These are phyloP conservation scores for Rheum nobile DNA, from an alignment of 148 eudicot species.

Conservation along the genomic window DNA sequence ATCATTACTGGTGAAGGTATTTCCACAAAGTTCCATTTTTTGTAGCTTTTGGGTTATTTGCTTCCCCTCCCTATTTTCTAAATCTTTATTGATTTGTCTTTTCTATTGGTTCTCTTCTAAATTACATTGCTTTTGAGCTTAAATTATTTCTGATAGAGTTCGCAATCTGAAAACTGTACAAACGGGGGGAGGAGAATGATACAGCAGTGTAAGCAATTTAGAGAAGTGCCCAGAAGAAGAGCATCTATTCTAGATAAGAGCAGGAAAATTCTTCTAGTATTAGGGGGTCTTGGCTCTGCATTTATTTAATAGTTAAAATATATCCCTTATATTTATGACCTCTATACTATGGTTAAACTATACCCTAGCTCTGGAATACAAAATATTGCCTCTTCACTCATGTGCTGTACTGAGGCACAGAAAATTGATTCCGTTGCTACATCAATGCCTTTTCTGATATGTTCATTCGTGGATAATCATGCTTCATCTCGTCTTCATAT, in stretches of 20 bases:
- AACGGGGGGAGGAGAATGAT: neutral
- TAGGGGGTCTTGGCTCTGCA: neutral
- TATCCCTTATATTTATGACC: too few species aligned
- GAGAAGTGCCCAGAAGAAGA: too few species aligned
- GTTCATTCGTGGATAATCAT: neutral
- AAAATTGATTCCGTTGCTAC: neutral
- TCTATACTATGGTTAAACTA: neutral
- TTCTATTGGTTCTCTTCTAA: neutral
- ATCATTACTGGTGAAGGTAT: constrained; percentile 60
- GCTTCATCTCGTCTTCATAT: neutral
- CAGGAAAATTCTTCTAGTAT: too few species aligned
- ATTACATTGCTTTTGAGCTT: neutral
- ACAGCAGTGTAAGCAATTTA: neutral
- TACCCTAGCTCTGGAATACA: neutral
- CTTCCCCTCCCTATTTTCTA: neutral
- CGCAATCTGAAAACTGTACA: neutral
- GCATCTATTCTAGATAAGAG: too few species aligned
- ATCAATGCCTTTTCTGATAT: neutral
- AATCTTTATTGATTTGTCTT: neutral
- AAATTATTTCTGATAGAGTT: neutral
- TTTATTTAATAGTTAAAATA: too few species aligned
- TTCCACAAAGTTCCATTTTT: neutral
- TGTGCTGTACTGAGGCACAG: neutral
- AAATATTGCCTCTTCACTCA: constrained; percentile 1
- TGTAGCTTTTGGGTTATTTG: neutral